Percentiles rank a stretch among this genome's conserved stretches.
phyloP scores from a whole-genome alignment of 75 land plant genomes.

The Adiantum capillusveneris region DNA sequence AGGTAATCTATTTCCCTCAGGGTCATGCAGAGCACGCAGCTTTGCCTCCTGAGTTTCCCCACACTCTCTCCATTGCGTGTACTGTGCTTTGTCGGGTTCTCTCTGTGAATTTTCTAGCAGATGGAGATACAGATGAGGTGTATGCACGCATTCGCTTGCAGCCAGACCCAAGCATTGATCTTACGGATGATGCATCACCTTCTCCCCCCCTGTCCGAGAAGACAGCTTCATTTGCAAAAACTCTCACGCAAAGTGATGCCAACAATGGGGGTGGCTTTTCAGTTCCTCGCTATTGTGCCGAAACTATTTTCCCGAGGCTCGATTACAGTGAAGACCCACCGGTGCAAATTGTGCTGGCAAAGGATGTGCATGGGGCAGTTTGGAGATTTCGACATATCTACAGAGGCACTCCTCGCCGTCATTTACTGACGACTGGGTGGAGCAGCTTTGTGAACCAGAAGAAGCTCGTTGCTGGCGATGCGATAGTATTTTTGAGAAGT shows the following conservation, averaged over 20 bases:
- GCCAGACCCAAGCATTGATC: constrained; percentile 19
- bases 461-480: constrained; percentile 94
- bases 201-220: constrained; percentile 40
- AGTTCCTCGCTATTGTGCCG: constrained; percentile 86
- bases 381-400: constrained; percentile 94
- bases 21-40: constrained; percentile 84
- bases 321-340: constrained; percentile 84
- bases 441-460: constrained; percentile 85
- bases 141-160: constrained; percentile 57
- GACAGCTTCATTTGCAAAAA: constrained; percentile 77
- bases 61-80: constrained; percentile 22
- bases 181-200: neutral
- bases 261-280: constrained; percentile 96
- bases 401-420: constrained; percentile 80
- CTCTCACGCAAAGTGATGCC: constrained; percentile 85
- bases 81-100: constrained; percentile 42
- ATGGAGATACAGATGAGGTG: constrained; percentile 81
- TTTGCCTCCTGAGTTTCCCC: constrained; percentile 30
- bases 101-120: constrained; percentile 60
- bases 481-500: constrained; percentile 71
- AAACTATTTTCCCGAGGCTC: constrained; percentile 80
- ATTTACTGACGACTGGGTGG: constrained; percentile 87
- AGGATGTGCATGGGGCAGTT: constrained; percentile 82
- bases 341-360: constrained; percentile 70
- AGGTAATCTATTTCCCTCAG: constrained; percentile 78